phyloP scores from a whole-genome alignment of 192 early-diverging fungal species.

The Coemansia sp. region DNA sequence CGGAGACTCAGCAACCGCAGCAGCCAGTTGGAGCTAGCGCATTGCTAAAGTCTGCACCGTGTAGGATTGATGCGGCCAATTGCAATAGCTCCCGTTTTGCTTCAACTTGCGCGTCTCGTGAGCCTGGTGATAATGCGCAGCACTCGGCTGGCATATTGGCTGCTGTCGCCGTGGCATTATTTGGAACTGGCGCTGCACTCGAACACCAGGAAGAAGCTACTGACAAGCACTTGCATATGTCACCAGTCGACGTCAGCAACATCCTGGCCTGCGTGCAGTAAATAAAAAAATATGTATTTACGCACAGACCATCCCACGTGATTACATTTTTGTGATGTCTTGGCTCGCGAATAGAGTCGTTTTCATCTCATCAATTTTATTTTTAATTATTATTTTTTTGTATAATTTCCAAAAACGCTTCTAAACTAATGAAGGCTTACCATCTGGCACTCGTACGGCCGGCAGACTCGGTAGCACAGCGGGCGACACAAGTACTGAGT shows the following conservation, averaged over 20 bases:
- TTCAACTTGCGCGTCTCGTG: not conserved
- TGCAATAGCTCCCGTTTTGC: slow-evolving; percentile 8
- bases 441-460: slow-evolving; percentile 45
- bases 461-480: slow-evolving; percentile 15
- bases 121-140: not conserved
- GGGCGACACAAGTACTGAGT: slow-evolving; percentile 55
- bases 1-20: slow-evolving; percentile 6
- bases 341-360: not conserved
- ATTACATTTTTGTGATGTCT: no score
- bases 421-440: slow-evolving; percentile 49
- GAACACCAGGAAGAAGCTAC: not conserved
- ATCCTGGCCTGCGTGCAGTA: not conserved
- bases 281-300: no score
- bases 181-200: not conserved
- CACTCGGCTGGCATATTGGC: not conserved
- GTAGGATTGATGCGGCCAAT: not conserved
- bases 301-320: not conserved
- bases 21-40: not conserved
- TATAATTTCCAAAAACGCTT: no score
- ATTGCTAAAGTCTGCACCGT: not conserved
- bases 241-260: not conserved
- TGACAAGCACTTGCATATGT: not conserved
- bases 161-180: no score
- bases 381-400: no score
- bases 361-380: not conserved